Evolutionary conservation across 2,329 filamentous ascomycete species (phyloP), one percentile per base, ranked within the genome.

Genomic region (Coleophoma crateriformis): DNA sequence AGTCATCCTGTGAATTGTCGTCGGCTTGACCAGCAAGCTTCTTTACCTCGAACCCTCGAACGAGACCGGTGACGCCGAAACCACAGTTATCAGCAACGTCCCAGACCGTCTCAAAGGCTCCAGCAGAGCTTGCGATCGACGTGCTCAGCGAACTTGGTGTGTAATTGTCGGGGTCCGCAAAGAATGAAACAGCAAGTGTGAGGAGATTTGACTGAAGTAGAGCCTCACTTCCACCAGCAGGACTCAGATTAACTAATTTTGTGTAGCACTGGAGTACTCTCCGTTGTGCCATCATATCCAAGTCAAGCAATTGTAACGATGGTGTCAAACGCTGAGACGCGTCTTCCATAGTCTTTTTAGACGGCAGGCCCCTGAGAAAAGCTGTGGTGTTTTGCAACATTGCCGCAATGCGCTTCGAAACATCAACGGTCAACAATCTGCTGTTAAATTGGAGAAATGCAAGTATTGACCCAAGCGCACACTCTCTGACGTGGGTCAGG

Each of bases 381-480:
- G 86, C 81, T 1, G 90, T 88, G 0, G 94, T 96, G 64, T 94
- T 96, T 65, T 97, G 92, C 46, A 99, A 77, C 92, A 99, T 96
- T 1, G 84, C 82, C 33, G 91, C 88, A 57, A 99, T 87, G 48
- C 94, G 82, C 65, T 94, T 95, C 4, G 91, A 95, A 11, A 96
- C 90, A 70, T 99, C 94, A 2, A 92, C 84, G 0, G 94, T 99
- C 58, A 99, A 75, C 27, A 99, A 76, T 45, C 90, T 85, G 67
- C 87, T 89, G 63, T 99, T 99, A 71, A 90, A 96, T 62, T 95
- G 87, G 44, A 99, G 74, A 64, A 99, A 99, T 0, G 90, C 88
- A 49, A 96, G 75, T 52, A 99, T 89, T 0, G 90, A 95, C 3
- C 91, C 89, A 12, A 99, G 73, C 7, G 94, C 91, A 65, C 92